A percentile compares a stretch with the other conserved stretches of the same genome.
Evolutionary conservation across 2,329 filamentous ascomycete species (phyloP).

Genomic region (Cryphonectria carpinicola): DNA sequence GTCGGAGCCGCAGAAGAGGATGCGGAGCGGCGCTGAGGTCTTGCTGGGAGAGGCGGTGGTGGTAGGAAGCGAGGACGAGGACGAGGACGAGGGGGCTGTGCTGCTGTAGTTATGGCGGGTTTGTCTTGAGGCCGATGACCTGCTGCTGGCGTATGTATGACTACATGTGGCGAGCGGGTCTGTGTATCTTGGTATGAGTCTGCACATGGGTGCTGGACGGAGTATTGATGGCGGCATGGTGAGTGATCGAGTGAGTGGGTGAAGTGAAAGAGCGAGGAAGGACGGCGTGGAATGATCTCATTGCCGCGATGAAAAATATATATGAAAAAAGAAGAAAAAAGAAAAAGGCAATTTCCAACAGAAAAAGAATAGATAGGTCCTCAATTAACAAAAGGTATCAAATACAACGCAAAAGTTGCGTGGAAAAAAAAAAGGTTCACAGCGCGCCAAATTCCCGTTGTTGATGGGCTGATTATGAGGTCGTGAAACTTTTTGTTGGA

Average conservation of each 20-base stretch:
- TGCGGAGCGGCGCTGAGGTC: constrained; percentile 66
- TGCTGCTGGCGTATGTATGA: too few relatives aligned
- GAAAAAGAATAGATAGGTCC: too few relatives aligned
- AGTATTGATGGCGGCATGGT: not conserved
- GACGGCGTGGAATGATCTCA: not conserved
- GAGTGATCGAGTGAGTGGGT: not conserved
- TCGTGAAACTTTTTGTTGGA: not conserved
- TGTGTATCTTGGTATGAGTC: not conserved
- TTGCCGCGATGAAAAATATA: not conserved
- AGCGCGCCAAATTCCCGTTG: not conserved
- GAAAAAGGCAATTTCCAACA: not conserved
- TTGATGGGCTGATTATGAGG: not conserved
- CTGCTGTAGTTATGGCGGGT: not conserved
- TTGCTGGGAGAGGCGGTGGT: constrained; percentile 2
- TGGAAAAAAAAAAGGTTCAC: not conserved
- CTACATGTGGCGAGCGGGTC: not conserved
- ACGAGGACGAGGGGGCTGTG: not conserved
- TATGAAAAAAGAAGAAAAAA: not conserved
- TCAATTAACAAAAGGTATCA: not conserved
- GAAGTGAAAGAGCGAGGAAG: not conserved
- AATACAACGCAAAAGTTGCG: not conserved
- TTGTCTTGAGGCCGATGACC: not conserved
- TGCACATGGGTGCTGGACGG: not conserved
- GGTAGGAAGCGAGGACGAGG: constrained; percentile 2
- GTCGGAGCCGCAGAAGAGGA: constrained; percentile 95